Evolutionary conservation across 345 rosid genomes (phyloP), one percentile per base, ranked within the genome.

Genomic region (Cardiospermum halicacabum): DNA sequence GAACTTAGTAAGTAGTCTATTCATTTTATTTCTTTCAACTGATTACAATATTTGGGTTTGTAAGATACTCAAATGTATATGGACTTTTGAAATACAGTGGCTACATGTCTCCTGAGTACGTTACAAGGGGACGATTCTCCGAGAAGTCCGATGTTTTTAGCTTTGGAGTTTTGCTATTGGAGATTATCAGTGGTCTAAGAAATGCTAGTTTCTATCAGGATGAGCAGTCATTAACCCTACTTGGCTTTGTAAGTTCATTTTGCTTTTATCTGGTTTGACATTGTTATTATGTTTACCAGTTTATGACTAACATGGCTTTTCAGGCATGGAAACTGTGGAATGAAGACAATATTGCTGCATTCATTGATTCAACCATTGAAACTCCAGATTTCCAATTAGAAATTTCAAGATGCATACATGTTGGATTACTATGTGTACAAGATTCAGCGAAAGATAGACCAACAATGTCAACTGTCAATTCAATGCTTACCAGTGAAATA

Each of bases 291-390:
- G 48, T 43, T 7, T 43, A 43, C 18, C 7, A 13, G 19, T 43
- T 43, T 16, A 7, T 43, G 19, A 43, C 5, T 43, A n/a, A 43
- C n/a, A 19, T 4, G 13, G 4, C 8, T 18, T 47, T 47, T 47
- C 51, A 47, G 51, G 51, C 51, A 18, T 47, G 51, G 51, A 47
- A 47, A 47, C 19, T 47, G 24, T 47, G 50, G 50, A 45, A 45
- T 18, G 50, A 45, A 45, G 7, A 45, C 50, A n/a, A 4, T 22
- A 45, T 45, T 13, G 22, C 19, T 47, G 8, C 24, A 5, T 47
- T 47, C 2, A 18, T 47, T 7, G 51, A 47, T 47, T 10, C 51
- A 2, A 4, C 5, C 0, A 18, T 47, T 16, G n/a, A 9, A 7
- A 19, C n/a, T 47, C 51, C 24, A 16, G 7, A 0, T 8, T 47